These are phyloP conservation scores for Xylariaceae sp. DNA, from an alignment of 2,329 filamentous ascomycete species.

Conservation along the genomic window DNA sequence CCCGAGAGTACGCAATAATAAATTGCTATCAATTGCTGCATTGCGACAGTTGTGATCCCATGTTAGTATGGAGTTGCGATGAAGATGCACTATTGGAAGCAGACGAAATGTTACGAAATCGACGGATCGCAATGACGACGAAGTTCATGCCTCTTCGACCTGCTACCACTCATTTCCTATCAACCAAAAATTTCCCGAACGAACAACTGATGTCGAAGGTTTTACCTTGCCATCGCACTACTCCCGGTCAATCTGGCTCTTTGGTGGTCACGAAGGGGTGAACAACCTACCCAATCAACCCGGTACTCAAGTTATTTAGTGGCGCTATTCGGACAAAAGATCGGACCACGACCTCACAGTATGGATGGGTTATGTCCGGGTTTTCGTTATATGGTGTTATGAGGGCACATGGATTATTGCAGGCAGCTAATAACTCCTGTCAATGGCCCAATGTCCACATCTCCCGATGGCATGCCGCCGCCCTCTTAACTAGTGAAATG, in stretches of 20 bases:
- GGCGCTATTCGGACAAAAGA: too few species aligned
- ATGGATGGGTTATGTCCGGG: too few species aligned
- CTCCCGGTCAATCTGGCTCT: neutral
- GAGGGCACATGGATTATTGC: neutral
- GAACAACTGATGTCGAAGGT: neutral
- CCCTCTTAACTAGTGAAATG: conserved; percentile 9
- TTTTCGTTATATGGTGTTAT: too few species aligned
- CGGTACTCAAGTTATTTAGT: too few species aligned
- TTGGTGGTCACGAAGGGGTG: neutral
- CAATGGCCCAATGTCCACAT: neutral
- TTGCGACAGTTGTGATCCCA: conserved; percentile 2
- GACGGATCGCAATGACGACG: conserved; percentile 12
- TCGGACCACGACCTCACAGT: too few species aligned
- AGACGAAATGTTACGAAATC: conserved; percentile 14
- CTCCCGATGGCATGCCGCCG: neutral
- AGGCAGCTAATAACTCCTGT: neutral
- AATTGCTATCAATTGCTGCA: conserved; percentile 2
- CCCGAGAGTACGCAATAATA: neutral
- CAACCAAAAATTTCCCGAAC: neutral
- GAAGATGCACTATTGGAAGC: conserved; percentile 1
- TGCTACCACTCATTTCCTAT: neutral
- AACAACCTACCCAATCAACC: too few species aligned
- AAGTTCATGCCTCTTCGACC: conserved; percentile 4
- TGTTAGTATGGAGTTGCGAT: neutral
- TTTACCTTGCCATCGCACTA: neutral